phyloP scores from a whole-genome alignment of 179 eudicot genomes.

The Beta lomatogona region DNA sequence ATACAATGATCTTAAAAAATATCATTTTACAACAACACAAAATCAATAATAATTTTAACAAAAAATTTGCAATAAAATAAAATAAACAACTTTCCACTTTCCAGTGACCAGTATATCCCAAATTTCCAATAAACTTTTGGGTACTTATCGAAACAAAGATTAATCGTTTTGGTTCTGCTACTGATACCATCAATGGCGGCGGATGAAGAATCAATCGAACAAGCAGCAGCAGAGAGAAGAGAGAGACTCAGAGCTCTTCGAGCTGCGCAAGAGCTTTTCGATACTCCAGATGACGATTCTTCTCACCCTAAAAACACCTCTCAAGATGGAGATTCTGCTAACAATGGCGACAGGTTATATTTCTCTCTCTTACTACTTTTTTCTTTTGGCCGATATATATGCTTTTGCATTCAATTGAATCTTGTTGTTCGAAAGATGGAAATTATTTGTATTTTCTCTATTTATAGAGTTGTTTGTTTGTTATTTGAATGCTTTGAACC shows the following conservation, averaged over 20 bases:
- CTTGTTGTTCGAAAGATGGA: background rate
- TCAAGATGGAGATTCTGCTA: conserved; percentile 30
- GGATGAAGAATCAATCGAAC: conserved; percentile 68
- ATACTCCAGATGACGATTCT: conserved; percentile 66
- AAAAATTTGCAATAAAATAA: no score
- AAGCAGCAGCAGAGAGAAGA: conserved; percentile 76
- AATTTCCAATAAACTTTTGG: no score
- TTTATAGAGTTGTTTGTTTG: background rate
- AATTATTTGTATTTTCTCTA: background rate
- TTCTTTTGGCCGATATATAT: background rate
- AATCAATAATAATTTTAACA: no score
- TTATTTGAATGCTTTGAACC: background rate
- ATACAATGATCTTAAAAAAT: no score
- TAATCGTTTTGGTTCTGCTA: no score
- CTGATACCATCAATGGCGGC: conserved; percentile 37
- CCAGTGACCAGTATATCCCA: no score
- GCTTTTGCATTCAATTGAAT: background rate
- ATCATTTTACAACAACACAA: no score
- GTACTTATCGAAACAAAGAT: no score
- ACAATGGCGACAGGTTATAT: conserved; percentile 45
- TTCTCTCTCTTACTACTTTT: background rate
- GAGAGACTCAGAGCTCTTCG: conserved; percentile 79
- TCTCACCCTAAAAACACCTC: conserved; percentile 26
- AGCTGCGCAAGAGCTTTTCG: conserved; percentile 80
- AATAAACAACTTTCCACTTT: no score